Conservation (phyloP, 345 rosid genomes). For the Hevea brasiliensis region DNA sequence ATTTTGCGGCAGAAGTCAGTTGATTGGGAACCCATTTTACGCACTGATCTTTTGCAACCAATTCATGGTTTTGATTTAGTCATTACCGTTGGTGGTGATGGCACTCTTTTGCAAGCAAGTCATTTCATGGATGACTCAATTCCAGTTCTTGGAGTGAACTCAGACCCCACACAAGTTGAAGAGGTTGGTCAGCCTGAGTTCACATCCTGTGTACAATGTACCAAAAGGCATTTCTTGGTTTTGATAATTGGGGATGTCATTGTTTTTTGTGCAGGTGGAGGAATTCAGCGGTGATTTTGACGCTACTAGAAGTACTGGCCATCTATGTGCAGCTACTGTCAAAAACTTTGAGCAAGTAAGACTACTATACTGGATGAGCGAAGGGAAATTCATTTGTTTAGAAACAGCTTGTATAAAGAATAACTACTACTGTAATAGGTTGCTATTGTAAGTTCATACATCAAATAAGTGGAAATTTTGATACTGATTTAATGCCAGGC, state of each 20-base stretch:
- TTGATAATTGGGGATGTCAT: constrained; percentile 6
- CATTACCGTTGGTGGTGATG: constrained; percentile 90
- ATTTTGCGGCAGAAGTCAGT: constrained; percentile 60
- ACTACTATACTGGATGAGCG: not conserved
- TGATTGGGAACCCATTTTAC: constrained; percentile 63
- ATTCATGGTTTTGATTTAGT: constrained; percentile 76
- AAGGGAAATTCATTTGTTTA: not conserved
- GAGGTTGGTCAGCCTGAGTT: constrained; percentile 50
- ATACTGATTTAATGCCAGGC: not conserved
- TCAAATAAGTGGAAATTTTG: not conserved
- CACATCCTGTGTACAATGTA: not conserved
- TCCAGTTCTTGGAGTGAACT: constrained; percentile 84
- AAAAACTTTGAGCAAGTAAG: constrained; percentile 78
- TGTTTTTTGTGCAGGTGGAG: constrained; percentile 51
- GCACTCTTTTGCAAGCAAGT: constrained; percentile 91
- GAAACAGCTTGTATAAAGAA: not conserved
- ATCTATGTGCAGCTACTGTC: constrained; percentile 81
- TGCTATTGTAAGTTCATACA: not conserved
- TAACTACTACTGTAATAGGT: not conserved
- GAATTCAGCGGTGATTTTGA: constrained; percentile 66
- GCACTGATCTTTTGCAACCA: constrained; percentile 50
- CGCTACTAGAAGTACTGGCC: constrained; percentile 84
- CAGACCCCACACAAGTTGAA: constrained; percentile 78
- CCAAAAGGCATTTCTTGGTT: not conserved
- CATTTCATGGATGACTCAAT: constrained; percentile 75